Percentiles rank a stretch among this genome's conserved stretches.
Evolutionary conservation across 257 asterid species (phyloP).

Genomic region (Nicotiana noctiflora): DNA sequence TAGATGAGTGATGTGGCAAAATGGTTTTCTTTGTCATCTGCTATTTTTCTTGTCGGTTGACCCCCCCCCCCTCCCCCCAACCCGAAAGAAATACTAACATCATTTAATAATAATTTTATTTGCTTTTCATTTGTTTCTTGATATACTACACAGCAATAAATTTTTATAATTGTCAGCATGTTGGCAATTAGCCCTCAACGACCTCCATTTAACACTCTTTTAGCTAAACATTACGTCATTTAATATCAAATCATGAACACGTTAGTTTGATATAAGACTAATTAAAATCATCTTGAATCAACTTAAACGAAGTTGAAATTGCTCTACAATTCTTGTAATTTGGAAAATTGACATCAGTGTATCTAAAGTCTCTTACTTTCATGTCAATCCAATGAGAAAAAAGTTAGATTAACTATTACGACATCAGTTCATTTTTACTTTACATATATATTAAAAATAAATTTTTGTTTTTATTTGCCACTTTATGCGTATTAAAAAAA

Average conservation of each 20-base stretch:
- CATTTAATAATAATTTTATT: too few species aligned
- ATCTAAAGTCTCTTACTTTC: not conserved
- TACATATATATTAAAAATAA: too few species aligned
- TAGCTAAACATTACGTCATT: not conserved
- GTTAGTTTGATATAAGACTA: not conserved
- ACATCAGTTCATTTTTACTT: too few species aligned
- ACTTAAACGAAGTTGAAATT: not conserved
- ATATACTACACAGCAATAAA: not conserved
- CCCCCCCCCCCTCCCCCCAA: too few species aligned
- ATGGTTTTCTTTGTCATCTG: constrained; percentile 9
- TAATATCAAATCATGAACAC: not conserved
- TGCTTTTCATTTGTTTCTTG: not conserved
- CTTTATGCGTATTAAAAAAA: too few species aligned
- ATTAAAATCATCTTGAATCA: not conserved
- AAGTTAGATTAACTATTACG: not conserved
- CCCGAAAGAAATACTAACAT: not conserved
- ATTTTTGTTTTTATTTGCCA: too few species aligned
- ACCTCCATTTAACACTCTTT: not conserved
- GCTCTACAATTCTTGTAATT: not conserved
- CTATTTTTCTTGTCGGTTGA: not conserved
- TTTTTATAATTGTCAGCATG: not conserved
- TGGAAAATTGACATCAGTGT: not conserved
- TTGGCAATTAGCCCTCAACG: not conserved
- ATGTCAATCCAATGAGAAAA: not conserved
- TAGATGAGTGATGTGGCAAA: constrained; percentile 7